Conservation (phyloP, 2,329 filamentous ascomycete species). For the Massarina eburnea region DNA sequence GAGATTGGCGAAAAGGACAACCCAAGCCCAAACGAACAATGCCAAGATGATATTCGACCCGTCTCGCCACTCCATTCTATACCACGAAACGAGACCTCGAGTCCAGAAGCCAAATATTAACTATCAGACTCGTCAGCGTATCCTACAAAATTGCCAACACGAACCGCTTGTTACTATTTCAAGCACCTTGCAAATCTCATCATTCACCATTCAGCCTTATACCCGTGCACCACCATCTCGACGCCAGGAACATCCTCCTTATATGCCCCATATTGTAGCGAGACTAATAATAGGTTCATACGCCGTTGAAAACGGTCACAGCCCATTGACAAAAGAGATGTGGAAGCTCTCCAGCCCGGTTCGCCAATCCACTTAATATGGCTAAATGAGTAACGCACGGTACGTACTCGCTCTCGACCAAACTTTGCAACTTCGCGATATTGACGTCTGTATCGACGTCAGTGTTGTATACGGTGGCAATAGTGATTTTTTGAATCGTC, state of each 20-base stretch:
- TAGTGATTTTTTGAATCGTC: neutral
- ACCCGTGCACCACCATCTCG: constrained; percentile 4
- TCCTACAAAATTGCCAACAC: constrained; percentile 3
- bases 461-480: constrained; percentile 12
- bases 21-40: neutral
- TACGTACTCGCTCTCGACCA: constrained; percentile 9
- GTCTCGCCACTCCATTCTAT: neutral
- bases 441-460: constrained; percentile 9
- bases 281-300: neutral
- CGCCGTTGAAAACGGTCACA: neutral
- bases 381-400: constrained; percentile 6
- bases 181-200: neutral
- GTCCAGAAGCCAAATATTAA: neutral
- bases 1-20: neutral
- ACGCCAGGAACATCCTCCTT: constrained; percentile 1
- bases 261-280: constrained; percentile 3
- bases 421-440: constrained; percentile 6
- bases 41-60: neutral
- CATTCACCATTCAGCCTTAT: neutral
- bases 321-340: no score
- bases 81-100: neutral
- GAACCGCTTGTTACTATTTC: constrained; percentile 2
- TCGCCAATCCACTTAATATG: constrained; percentile 8
- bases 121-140: neutral
- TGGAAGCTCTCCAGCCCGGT: neutral